Evolutionary conservation across 1,284 basidiomycete species (phyloP).

Genomic region (Sanghuangporus weigelae): DNA sequence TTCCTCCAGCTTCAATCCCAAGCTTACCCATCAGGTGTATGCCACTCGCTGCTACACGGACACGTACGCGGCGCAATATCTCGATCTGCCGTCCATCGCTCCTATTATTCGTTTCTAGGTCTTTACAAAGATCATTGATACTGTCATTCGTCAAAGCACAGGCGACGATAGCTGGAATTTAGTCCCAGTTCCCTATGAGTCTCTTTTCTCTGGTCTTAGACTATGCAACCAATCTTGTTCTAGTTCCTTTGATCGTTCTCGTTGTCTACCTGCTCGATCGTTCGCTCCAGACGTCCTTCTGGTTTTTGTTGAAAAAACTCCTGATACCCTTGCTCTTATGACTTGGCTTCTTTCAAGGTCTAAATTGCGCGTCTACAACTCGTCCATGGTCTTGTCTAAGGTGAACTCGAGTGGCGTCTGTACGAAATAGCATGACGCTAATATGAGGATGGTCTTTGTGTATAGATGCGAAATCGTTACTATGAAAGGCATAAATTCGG

Average conservation of each 20-base stretch:
- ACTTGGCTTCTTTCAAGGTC: not conserved
- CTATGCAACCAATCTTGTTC: not conserved
- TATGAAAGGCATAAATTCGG: not conserved
- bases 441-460: not conserved
- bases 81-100: no score
- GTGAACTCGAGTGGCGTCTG: not conserved
- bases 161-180: no score
- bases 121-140: no score
- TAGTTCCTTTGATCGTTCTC: not conserved
- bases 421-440: not conserved
- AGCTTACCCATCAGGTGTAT: not conserved
- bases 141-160: no score
- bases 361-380: not conserved
- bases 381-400: not conserved
- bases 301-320: not conserved
- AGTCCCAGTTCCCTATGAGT: no score
- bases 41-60: no score
- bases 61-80: no score
- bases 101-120: no score
- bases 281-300: not conserved
- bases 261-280: not conserved
- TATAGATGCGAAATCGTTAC: not conserved
- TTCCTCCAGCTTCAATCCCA: not conserved
- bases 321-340: not conserved
- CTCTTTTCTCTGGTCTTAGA: no score